Percentiles rank a stretch among this genome's conserved stretches.
phyloP scores from a whole-genome alignment of 2,329 filamentous ascomycete species.

The Aureobasidium sp. region DNA sequence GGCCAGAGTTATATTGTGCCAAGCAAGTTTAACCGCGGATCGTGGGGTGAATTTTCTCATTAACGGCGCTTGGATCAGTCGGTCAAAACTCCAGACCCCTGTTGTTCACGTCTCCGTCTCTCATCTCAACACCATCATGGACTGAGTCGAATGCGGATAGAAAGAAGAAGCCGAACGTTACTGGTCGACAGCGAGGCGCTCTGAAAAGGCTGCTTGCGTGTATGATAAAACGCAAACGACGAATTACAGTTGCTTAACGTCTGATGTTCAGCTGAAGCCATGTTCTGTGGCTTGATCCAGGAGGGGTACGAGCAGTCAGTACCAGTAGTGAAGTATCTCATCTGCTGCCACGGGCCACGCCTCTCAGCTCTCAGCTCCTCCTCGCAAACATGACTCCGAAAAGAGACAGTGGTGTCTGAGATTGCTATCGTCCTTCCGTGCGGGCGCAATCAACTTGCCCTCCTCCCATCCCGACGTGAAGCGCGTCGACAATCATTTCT shows the following conservation, averaged over 20 bases:
- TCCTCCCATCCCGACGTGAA: neutral
- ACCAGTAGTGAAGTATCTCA: neutral
- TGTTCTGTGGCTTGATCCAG: neutral
- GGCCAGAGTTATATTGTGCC: neutral
- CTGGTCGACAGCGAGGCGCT: neutral
- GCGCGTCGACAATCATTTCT: neutral
- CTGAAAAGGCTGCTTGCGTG: neutral
- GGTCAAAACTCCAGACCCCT: neutral
- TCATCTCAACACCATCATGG: neutral
- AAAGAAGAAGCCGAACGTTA: neutral
- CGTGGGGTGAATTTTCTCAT: neutral
- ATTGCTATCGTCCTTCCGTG: neutral
- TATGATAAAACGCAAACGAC: neutral
- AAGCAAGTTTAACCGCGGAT: neutral
- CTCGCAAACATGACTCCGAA: neutral
- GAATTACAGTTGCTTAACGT: neutral
- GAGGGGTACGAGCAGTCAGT: neutral
- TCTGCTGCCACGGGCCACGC: neutral
- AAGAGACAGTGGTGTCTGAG: neutral
- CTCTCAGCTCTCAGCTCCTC: neutral
- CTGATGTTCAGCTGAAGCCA: conserved; percentile 9
- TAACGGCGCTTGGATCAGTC: neutral
- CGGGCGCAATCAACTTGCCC: neutral
- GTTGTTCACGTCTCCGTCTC: neutral
- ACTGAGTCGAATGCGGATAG: neutral